Conservation (phyloP, 2,329 filamentous ascomycete genomes). For the Paramyrothecium roridum region DNA sequence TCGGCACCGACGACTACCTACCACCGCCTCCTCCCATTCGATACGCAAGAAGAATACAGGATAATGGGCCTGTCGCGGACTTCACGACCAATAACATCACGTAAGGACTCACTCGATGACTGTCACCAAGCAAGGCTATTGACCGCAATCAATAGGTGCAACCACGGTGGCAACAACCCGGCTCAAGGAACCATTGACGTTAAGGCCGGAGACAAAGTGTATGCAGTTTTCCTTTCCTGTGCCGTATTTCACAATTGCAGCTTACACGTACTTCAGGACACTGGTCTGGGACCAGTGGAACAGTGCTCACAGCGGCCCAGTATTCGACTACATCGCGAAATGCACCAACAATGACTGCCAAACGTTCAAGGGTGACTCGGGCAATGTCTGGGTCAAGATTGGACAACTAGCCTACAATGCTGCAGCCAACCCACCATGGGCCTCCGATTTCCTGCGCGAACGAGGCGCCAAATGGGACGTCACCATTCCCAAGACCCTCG, state of each 20-base stretch:
- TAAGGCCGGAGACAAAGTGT: neutral
- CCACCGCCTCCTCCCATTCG: neutral
- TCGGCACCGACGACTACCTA: neutral
- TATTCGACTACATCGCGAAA: slow-evolving; percentile 27
- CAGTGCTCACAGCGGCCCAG: slow-evolving; percentile 26
- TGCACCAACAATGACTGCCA: slow-evolving; percentile 22
- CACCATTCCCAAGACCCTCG: slow-evolving; percentile 46
- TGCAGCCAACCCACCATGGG: slow-evolving; percentile 25
- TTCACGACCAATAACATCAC: slow-evolving; percentile 1
- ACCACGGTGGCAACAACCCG: neutral
- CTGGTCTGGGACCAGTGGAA: slow-evolving; percentile 28
- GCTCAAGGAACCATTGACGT: neutral
- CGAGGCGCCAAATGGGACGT: slow-evolving; percentile 37
- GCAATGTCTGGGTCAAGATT: slow-evolving; percentile 31
- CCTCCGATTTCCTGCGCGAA: slow-evolving; percentile 26
- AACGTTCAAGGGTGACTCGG: slow-evolving; percentile 13
- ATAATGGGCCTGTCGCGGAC: neutral
- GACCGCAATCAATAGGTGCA: neutral
- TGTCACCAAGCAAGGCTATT: neutral
- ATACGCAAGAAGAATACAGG: neutral
- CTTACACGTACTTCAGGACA: neutral
- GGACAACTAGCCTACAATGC: slow-evolving; percentile 29
- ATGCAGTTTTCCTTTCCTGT: neutral
- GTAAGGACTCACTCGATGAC: neutral
- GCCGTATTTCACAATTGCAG: neutral